phyloP scores from a whole-genome alignment of 371 early-diverging fungal genomes.

The Apophysomyces variabilis region DNA sequence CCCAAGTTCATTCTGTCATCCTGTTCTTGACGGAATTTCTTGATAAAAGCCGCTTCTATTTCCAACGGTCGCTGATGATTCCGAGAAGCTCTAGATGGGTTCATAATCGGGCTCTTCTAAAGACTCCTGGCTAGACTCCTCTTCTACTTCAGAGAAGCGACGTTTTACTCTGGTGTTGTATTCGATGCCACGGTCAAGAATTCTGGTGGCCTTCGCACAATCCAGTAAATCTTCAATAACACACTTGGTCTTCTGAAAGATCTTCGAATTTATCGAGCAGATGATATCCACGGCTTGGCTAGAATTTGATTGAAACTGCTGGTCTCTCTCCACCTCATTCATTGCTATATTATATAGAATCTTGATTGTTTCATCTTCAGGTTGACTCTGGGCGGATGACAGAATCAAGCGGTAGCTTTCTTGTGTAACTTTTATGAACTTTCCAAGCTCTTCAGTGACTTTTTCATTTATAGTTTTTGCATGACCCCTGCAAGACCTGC shows the following conservation, averaged over 20 bases:
- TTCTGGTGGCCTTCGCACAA: neutral
- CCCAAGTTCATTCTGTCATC: too few relatives aligned
- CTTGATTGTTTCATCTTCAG: conserved; percentile 3
- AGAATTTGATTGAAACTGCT: neutral
- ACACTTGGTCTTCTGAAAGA: conserved; percentile 4
- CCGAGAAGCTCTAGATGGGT: neutral
- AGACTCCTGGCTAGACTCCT: conserved; percentile 5
- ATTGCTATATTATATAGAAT: conserved; percentile 1
- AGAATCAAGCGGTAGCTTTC: too few relatives aligned
- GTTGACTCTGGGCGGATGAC: neutral
- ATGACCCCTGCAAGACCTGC: too few relatives aligned
- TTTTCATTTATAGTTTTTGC: too few relatives aligned
- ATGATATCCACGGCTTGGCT: neutral
- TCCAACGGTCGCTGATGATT: too few relatives aligned
- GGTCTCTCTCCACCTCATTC: neutral
- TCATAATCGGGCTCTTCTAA: conserved; percentile 1
- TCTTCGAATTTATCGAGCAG: conserved; percentile 3
- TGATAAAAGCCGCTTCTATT: too few relatives aligned
- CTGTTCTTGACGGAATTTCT: too few relatives aligned
- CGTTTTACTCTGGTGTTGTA: conserved; percentile 4
- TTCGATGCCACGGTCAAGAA: conserved; percentile 5
- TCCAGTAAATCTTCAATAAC: conserved; percentile 3
- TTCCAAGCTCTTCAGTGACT: too few relatives aligned
- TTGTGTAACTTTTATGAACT: too few relatives aligned
- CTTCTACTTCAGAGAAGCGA: conserved; percentile 7